A percentile compares a stretch with the other conserved stretches of the same genome.
phyloP scores from a whole-genome alignment of 495 filamentous ascomycete species.

The Aspergillus indologenus region DNA sequence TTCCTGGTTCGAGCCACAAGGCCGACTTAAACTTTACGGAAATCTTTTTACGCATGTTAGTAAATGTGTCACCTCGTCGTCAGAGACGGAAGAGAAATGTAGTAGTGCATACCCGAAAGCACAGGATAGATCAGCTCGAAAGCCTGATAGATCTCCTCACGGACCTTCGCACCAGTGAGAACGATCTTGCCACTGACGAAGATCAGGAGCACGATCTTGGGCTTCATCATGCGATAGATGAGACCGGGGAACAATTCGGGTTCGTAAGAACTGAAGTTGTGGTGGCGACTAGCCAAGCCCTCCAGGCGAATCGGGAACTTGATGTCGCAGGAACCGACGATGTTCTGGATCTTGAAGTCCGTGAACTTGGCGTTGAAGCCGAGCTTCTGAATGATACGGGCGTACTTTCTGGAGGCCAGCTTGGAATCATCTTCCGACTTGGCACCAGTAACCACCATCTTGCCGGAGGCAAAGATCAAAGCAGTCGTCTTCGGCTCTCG shows the following conservation, averaged over 20 bases:
- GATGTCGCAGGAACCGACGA: slow-evolving; percentile 97
- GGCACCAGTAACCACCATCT: slow-evolving; percentile 99
- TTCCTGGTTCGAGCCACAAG: slow-evolving; percentile 12
- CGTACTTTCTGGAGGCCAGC: slow-evolving; percentile 95
- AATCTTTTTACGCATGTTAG: slow-evolving; percentile 50
- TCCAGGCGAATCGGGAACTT: slow-evolving; percentile 98
- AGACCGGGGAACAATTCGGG: slow-evolving; percentile 98
- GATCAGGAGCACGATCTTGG: slow-evolving; percentile 97
- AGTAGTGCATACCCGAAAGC: slow-evolving; percentile 67
- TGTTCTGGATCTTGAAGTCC: slow-evolving; percentile 99
- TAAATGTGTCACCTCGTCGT: slow-evolving; percentile 1
- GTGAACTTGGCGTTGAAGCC: slow-evolving; percentile 99
- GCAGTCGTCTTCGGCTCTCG: slow-evolving; percentile 98
- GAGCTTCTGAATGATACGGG: slow-evolving; percentile 98
- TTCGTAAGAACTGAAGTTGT: slow-evolving; percentile 99
- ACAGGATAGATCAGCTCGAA: slow-evolving; percentile 99
- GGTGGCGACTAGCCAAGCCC: slow-evolving; percentile 91
- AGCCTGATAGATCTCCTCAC: slow-evolving; percentile 97
- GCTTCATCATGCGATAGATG: slow-evolving; percentile 99
- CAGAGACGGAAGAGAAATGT: not conserved
- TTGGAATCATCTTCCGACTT: slow-evolving; percentile 99
- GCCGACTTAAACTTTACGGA: slow-evolving; percentile 57
- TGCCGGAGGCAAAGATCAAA: slow-evolving; percentile 95
- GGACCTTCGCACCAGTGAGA: slow-evolving; percentile 94
- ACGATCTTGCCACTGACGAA: slow-evolving; percentile 99